Evolutionary conservation across 345 rosid genomes (phyloP), one percentile per base, ranked within the genome.

Genomic region (Turritis glabra): DNA sequence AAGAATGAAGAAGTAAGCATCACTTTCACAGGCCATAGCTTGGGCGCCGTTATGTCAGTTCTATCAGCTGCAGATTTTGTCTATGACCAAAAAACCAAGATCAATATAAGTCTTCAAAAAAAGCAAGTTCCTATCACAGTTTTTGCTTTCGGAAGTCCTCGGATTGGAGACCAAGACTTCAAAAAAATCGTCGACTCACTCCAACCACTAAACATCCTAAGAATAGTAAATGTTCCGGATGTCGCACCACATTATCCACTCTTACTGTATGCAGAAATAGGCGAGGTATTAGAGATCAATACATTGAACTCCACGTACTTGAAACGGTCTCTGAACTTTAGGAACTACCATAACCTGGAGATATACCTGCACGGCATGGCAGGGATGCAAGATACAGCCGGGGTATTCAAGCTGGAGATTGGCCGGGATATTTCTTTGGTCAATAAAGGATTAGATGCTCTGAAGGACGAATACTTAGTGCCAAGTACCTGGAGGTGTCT

Each of bases 1-100:
- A 77, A 82, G 81, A 70, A 85, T 1, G 97, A 89, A 60, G 94
- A 85, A 66, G 59, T 82, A 50, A 87, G 89, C 82, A 86, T 85
- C 52, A 89, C 90, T 0, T 27, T 81, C 59, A 71, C 85, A 0
- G 90, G 94, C 7, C 92, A 85, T 71, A 90, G 90, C 82, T 67
- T 89, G 44, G 92, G 92, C 1, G 90, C 79, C 10, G 81, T 91
- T 1, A 64, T 88, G 23, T 84, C 86, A 60, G 79, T 84, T 25
- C 72, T 91, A 32, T 79, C 74, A 19, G 89, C 95, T 5, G 72
- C 75, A 5, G 97, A 89, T 80, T 74, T 91, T 19, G 84, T 76
- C 7, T 43, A 72, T 12, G 80, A 77, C 8, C 73, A 80, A 48
- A 68, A 68, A 47, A 80, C 69, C 73, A 75, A 52, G 64, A 25